phyloP scores from a whole-genome alignment of 2,329 filamentous ascomycete genomes.

The Endothia cerciana region DNA sequence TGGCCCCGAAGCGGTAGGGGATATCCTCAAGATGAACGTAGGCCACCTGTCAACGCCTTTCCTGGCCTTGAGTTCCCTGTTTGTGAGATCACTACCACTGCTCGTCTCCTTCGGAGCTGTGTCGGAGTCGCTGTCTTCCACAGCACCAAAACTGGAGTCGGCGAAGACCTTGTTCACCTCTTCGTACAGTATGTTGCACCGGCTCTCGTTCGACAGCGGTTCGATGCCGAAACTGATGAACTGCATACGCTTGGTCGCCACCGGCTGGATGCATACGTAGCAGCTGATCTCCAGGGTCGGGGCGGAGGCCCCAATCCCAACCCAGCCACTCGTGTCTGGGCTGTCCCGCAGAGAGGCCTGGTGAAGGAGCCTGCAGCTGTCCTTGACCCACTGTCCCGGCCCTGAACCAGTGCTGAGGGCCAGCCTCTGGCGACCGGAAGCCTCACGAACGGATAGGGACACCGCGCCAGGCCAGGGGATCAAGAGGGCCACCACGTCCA shows the following conservation, averaged over 20 bases:
- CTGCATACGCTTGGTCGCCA: conserved; percentile 73
- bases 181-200: conserved; percentile 71
- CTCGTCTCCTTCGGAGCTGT: conserved; percentile 42
- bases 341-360: conserved; percentile 68
- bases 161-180: conserved; percentile 78
- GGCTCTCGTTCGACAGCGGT: conserved; percentile 61
- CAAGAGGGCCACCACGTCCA: conserved; percentile 64
- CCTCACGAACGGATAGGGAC: conserved; percentile 63
- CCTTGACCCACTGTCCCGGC: conserved; percentile 12
- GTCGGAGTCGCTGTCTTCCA: conserved; percentile 46
- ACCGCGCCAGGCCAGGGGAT: conserved; percentile 67
- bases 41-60: conserved; percentile 83
- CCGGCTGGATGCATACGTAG: conserved; percentile 71
- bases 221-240: conserved; percentile 80
- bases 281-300: conserved; percentile 66
- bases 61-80: conserved; percentile 55
- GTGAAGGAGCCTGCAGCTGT: conserved; percentile 53
- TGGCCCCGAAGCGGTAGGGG: conserved; percentile 29
- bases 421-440: conserved; percentile 41
- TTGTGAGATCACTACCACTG: conserved; percentile 51
- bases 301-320: conserved; percentile 69
- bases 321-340: conserved; percentile 63
- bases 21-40: conserved; percentile 82
- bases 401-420: conserved; percentile 36
- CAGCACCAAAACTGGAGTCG: conserved; percentile 74